These are phyloP conservation scores for Colletotrichum simmondsii DNA, from an alignment of 2,329 filamentous ascomycete genomes.

Conservation along the genomic window DNA sequence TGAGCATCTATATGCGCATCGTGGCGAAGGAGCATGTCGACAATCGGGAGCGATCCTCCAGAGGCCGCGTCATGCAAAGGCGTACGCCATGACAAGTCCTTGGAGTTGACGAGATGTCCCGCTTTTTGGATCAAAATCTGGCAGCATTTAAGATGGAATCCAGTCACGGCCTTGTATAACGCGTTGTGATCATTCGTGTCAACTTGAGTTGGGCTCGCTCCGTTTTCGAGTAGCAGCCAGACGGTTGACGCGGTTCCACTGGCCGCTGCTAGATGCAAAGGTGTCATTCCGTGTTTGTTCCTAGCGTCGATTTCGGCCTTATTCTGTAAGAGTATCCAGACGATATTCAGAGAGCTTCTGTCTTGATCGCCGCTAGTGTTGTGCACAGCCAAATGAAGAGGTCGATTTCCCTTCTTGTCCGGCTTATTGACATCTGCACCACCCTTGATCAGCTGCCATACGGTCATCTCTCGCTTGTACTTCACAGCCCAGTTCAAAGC, in stretches of 20 bases:
- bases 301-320: neutral
- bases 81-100: too few species aligned
- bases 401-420: neutral
- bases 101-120: too few species aligned
- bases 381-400: neutral
- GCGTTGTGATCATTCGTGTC: neutral
- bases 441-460: slow-evolving; percentile 4
- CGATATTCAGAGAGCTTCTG: neutral
- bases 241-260: neutral
- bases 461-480: neutral
- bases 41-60: too few species aligned
- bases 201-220: neutral
- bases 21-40: too few species aligned
- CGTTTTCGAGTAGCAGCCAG: slow-evolving; percentile 10
- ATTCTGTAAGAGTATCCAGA: slow-evolving; percentile 13
- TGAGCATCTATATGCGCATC: too few species aligned
- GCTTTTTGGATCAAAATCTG: too few species aligned
- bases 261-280: neutral
- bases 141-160: too few species aligned
- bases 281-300: neutral
- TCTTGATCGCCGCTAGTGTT: neutral
- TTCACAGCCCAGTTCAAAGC: slow-evolving; percentile 13
- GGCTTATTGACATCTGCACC: slow-evolving; percentile 14
- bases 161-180: too few species aligned
- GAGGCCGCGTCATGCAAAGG: too few species aligned